Base-by-base conservation (phyloP, 1,284 basidiomycete species). In the Tilletia walkeri region DNA sequence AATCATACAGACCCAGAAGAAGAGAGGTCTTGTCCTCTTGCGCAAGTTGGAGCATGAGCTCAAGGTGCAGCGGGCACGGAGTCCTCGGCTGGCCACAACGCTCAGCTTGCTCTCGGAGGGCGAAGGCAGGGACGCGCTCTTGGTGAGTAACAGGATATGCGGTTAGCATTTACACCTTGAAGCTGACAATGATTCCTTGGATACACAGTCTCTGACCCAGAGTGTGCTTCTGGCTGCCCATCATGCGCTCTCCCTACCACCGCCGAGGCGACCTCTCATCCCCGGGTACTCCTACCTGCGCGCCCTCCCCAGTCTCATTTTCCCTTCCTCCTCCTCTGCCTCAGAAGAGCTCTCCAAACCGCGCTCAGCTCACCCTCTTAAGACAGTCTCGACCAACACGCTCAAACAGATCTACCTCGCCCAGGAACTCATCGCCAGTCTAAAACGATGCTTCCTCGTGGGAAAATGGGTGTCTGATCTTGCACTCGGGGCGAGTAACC, bases 351-450 rank as follows among this genome's bases (percentile, higher is more conserved):
- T 45, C 41, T 45, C 41, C 41, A 45, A 30, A 30, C 24, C 41
- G 9, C 41, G 41, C 9, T 14, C 41, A 7, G 3, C 6, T 7
- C 41, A 3, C 14, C 41, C 41, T 45, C 6, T 14, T 1, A 45
- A 45, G 41, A 9, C 41, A 45, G 41, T 45, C 41, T 45, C 59
- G 18, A 63, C 59, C 6, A 18, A 63, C 59, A 39, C 36, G 3
- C 36, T 63, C 34, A 63, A 39, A 41, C 59, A 63, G 59, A 18
- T 63, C 30, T 63, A 63, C 14, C 59, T 63, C 59, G 36, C 34
- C 34, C 59, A 63, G n/a, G 59, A 63, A 34, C 34, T 63, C 6
- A 10, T 63, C 3, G 59, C 34, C 59, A 63, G 59, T 34, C 36
- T 63, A 1, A 24, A 34, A 18, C 7, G 59, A 41, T 63, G 59